Base-by-base conservation (phyloP, 2,329 filamentous ascomycete species). In the Monosporascus sp. region DNA sequence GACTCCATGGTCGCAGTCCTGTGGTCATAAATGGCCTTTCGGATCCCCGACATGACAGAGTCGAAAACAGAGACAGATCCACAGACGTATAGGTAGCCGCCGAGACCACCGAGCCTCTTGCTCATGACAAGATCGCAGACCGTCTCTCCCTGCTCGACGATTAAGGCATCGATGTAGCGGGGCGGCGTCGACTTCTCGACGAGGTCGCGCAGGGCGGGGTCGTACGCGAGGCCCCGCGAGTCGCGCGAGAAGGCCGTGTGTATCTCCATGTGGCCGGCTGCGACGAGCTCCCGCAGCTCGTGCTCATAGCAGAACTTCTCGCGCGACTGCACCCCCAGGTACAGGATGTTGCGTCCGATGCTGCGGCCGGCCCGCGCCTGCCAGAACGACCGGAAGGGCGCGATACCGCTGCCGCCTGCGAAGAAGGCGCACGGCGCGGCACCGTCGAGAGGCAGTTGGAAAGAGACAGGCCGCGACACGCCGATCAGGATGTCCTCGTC, bases 51-150 rank as follows among this genome's bases (percentile, higher is more conserved):
- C 73, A 82, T 80, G 47, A 82, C 77, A 0, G 78, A 79, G 58
- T 82, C 78, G 57, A 71, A 82, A 15, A 72, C 74, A 3, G 73
- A 69, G 5, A 77, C 69, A 0, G 74, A 78, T 4, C 76, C 76
- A 57, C 75, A 79, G 15, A 78, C 71, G 54, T 77, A 79, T 2
- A 79, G 65, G 50, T 77, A 73, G 0, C 74, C 74, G 17, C 74
- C 74, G 1, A 76, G 64, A 0, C 78, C 77, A 4, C 78, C 78
- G 46, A 79, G 76, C 45, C 76, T 79, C 66, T 80, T 82, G 0
- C 74, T 78, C 77, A 81, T 81, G 50, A 81, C 76, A 17, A 81
- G 67, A 49, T 81, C 79, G 31, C 77, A 79, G 7, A 82, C 71
- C 0, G 70, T 72, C 0, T 71, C 70, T 0, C 76, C 75, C 57